A percentile compares a stretch with the other conserved stretches of the same genome.
Conservation (phyloP, 306 rosid genomes). For the Cercis canadensis region DNA sequence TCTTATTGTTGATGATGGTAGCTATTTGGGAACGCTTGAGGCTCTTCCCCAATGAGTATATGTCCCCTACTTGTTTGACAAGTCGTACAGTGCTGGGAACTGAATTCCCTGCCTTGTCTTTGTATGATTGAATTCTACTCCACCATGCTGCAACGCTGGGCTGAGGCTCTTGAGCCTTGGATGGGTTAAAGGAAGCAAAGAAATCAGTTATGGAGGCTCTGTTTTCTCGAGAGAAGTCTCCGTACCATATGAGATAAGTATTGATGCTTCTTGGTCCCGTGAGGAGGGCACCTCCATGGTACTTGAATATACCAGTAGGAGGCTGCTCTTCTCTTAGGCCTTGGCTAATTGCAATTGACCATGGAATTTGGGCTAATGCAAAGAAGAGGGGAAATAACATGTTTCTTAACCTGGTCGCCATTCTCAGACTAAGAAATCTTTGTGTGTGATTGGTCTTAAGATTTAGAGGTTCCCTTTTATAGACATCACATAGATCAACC, state of each 20-base stretch:
- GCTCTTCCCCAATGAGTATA: slow-evolving; percentile 36
- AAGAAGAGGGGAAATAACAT: slow-evolving; percentile 30
- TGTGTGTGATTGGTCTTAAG: neutral
- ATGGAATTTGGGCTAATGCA: slow-evolving; percentile 24
- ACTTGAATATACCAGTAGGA: slow-evolving; percentile 15
- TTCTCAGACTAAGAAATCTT: slow-evolving; percentile 4
- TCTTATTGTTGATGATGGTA: slow-evolving; percentile 24
- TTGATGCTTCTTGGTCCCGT: slow-evolving; percentile 27
- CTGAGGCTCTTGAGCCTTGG: neutral
- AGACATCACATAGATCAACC: neutral
- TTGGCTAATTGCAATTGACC: slow-evolving; percentile 22
- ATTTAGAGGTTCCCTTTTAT: slow-evolving; percentile 15
- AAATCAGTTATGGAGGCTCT: slow-evolving; percentile 31
- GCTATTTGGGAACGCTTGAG: slow-evolving; percentile 41
- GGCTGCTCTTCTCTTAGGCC: slow-evolving; percentile 14
- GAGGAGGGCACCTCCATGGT: slow-evolving; percentile 50
- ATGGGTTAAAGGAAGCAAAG: slow-evolving; percentile 37
- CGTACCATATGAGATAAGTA: slow-evolving; percentile 42
- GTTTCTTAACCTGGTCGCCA: slow-evolving; percentile 18
- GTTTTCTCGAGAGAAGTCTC: slow-evolving; percentile 27
- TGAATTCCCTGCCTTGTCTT: slow-evolving; percentile 38
- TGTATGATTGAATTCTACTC: slow-evolving; percentile 36
- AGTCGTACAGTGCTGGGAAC: slow-evolving; percentile 25
- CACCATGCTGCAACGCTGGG: slow-evolving; percentile 40
- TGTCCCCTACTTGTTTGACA: slow-evolving; percentile 32